These are phyloP conservation scores for Solanum rostratum DNA, from an alignment of 257 asterid genomes.

Conservation along the genomic window DNA sequence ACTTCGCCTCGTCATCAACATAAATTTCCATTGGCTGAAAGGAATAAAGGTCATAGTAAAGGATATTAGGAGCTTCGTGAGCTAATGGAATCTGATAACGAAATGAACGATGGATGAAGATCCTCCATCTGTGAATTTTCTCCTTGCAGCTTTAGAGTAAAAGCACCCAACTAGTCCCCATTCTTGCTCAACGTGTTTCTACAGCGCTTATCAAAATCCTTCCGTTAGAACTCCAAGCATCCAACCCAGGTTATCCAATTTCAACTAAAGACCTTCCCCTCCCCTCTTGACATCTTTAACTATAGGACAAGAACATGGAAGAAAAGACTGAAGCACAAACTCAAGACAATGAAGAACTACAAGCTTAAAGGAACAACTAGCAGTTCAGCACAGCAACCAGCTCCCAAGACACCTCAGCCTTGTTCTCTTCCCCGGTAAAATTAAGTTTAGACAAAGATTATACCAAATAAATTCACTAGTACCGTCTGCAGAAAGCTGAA, in stretches of 20 bases:
- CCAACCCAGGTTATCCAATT: neutral
- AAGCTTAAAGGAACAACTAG: slow-evolving; percentile 1
- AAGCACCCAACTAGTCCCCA: slow-evolving; percentile 16
- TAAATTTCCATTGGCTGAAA: slow-evolving; percentile 99
- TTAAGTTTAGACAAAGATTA: neutral
- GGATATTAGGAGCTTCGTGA: slow-evolving; percentile 74
- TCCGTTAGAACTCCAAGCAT: neutral
- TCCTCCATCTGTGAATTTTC: slow-evolving; percentile 40
- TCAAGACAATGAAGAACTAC: neutral
- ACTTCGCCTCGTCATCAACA: slow-evolving; percentile 95
- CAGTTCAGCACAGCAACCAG: neutral
- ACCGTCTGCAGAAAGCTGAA: slow-evolving; percentile 39
- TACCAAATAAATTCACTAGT: slow-evolving; percentile 10
- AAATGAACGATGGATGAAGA: slow-evolving; percentile 47
- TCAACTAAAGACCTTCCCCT: neutral
- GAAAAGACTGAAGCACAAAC: neutral
- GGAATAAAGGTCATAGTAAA: slow-evolving; percentile 74
- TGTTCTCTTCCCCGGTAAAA: neutral
- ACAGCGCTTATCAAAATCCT: slow-evolving; percentile 2
- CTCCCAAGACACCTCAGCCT: neutral
- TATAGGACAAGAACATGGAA: neutral
- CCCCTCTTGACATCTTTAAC: neutral
- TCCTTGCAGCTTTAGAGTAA: slow-evolving; percentile 27
- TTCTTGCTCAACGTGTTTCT: slow-evolving; percentile 9
- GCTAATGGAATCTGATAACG: slow-evolving; percentile 53